These are phyloP conservation scores for Fusarium sp. DNA, from an alignment of 2,329 filamentous ascomycete species.

Conservation along the genomic window DNA sequence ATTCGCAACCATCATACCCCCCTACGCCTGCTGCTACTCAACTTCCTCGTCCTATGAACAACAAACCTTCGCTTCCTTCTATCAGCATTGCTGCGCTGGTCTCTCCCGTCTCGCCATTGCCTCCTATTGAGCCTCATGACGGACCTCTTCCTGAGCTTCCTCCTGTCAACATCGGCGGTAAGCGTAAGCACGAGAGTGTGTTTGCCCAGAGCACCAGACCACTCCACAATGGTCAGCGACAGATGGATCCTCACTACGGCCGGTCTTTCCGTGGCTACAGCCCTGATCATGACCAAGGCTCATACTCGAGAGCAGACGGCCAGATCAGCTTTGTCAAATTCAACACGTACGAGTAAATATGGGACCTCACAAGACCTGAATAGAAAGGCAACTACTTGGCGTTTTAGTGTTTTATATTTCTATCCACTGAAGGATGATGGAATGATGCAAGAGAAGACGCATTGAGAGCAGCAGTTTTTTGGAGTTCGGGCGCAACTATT, in stretches of 20 bases:
- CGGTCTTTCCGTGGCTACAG: constrained; percentile 41
- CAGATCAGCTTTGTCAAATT: constrained; percentile 50
- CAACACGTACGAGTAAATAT: constrained; percentile 48
- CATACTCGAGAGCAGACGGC: constrained; percentile 55
- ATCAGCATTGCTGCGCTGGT: constrained; percentile 55
- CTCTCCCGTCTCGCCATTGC: constrained; percentile 54
- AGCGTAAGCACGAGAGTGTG: constrained; percentile 56
- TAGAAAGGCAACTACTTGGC: constrained; percentile 34
- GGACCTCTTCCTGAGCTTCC: constrained; percentile 49
- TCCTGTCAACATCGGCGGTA: constrained; percentile 50
- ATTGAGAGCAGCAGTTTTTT: constrained; percentile 39
- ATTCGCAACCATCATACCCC: constrained; percentile 51
- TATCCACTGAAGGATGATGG: constrained; percentile 33
- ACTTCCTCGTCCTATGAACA: constrained; percentile 40
- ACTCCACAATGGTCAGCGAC: constrained; percentile 56
- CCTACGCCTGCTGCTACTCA: constrained; percentile 48
- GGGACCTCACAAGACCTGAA: constrained; percentile 14
- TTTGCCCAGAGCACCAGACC: constrained; percentile 52
- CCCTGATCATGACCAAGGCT: constrained; percentile 50
- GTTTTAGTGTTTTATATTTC: constrained; percentile 47
- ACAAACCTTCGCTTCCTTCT: constrained; percentile 52
- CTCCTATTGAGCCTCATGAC: constrained; percentile 54
- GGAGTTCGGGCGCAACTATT: constrained; percentile 47
- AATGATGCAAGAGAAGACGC: constrained; percentile 36
- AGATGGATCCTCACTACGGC: constrained; percentile 52